Base-by-base conservation (phyloP, 2,329 filamentous ascomycete species). In the Dichotomopilus funicola region DNA sequence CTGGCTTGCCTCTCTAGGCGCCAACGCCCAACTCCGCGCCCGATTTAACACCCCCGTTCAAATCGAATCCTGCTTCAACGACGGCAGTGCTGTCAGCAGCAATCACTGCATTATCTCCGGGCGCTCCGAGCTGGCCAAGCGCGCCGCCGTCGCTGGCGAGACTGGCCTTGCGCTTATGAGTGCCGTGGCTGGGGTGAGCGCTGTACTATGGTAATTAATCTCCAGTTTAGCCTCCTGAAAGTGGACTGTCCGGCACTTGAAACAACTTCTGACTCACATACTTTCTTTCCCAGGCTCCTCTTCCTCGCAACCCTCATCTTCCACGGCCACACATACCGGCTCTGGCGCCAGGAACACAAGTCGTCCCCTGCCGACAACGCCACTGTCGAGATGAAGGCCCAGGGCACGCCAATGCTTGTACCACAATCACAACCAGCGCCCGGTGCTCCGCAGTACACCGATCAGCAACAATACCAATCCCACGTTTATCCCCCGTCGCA, bases 1-100 rank as follows among this genome's bases (percentile, higher is more conserved):
- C 35, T 70, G 67, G 68, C 63, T 70, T 5, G 59, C 67, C 2
- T 68, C 67, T n/a, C 60, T 68, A 61, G 68, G 62, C 19, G 60
- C 67, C 49, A 63, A 63, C 40, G 67, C 67, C 13, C 63, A 64
- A 1, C 60, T 65, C n/a, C 63, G 68, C 8, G 60, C 58, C 5
- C 12, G 55, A 7, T 70, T 69, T 59, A 61, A 36, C 3, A 36
- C 51, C 19, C 5, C 33, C 1, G 64, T 68, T 49, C 45, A 50
- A 11, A 57, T 61, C 43, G 34, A 51, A 0, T 45, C 34, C 34
- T 70, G 67, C 63, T 62, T 54, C 41, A 58, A 64, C 56, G 61
- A 69, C 49, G 67, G 67, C 45, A 64, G 60, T 57, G 49, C 64
- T 34, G 51, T 67, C 45, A 66, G 62, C 54, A 55, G 59, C 52